phyloP scores from a whole-genome alignment of 768 basidiomycete genomes.

The Pisolithus tinctorius region DNA sequence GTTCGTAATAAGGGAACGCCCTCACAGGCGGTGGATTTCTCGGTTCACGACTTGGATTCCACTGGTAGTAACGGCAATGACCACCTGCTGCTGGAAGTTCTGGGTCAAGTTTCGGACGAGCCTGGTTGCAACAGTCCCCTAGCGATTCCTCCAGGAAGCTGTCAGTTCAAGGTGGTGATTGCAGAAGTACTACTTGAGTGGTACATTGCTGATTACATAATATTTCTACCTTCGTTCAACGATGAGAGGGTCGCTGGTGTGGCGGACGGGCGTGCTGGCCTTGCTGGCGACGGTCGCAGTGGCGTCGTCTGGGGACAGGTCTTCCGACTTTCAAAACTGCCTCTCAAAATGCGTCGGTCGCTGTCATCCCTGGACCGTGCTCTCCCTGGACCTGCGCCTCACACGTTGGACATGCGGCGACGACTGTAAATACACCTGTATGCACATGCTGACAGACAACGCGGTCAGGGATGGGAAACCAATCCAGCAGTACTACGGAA shows the following conservation, averaged over 20 bases:
- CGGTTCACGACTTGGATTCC: background rate
- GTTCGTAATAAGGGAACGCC: background rate
- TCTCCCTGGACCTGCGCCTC: constrained; percentile 52
- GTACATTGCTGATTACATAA: background rate
- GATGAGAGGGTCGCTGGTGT: constrained; percentile 11
- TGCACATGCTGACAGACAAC: constrained; percentile 65
- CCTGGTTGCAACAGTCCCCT: too few species aligned
- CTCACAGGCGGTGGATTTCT: background rate
- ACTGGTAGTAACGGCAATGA: too few species aligned
- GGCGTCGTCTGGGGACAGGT: constrained; percentile 30
- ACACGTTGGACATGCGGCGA: constrained; percentile 85
- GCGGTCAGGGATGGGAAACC: constrained; percentile 35
- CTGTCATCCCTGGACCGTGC: constrained; percentile 28
- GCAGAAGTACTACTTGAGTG: background rate
- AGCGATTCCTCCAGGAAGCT: too few species aligned
- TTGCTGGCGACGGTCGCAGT: constrained; percentile 4
- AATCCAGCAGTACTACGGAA: constrained; percentile 84
- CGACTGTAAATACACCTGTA: constrained; percentile 87
- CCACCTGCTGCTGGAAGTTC: too few species aligned
- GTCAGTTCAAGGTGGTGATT: too few species aligned
- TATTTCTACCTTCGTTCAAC: background rate
- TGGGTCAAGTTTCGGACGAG: background rate
- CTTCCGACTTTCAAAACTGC: constrained; percentile 30
- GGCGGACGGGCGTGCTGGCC: constrained; percentile 8
- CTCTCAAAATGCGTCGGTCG: constrained; percentile 27